Evolutionary conservation across 352 stramenopile species (phyloP).

Genomic region (Globisporangium irregulare): DNA sequence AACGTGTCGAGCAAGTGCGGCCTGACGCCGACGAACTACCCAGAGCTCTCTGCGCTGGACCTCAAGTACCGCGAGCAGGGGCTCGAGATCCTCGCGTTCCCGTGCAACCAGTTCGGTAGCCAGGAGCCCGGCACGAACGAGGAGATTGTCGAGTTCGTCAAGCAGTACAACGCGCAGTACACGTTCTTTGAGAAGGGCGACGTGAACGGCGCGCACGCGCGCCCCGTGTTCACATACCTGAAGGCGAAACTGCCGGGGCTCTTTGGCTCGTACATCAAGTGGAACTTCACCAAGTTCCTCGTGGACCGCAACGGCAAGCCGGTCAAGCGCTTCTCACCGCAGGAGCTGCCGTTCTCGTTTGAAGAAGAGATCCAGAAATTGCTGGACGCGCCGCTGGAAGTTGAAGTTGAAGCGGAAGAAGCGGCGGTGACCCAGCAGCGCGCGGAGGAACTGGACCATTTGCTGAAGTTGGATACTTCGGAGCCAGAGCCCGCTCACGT

Average conservation of each 20-base stretch:
- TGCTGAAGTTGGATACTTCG: not conserved
- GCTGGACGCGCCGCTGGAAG: slow-evolving; percentile 20
- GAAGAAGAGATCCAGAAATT: slow-evolving; percentile 31
- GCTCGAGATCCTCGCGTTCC: slow-evolving; percentile 37
- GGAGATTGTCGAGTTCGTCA: slow-evolving; percentile 45
- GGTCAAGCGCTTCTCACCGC: not conserved
- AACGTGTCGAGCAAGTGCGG: slow-evolving; percentile 37
- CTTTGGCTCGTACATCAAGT: slow-evolving; percentile 7
- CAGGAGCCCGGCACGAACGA: slow-evolving; percentile 51
- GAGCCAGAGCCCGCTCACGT: not conserved
- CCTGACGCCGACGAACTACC: slow-evolving; percentile 46
- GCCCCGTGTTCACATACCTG: slow-evolving; percentile 35
- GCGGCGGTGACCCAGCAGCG: not conserved
- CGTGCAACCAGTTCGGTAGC: slow-evolving; percentile 47
- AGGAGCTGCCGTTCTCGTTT: not conserved
- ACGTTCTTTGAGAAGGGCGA: slow-evolving; percentile 54
- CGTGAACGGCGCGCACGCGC: slow-evolving; percentile 35
- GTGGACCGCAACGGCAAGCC: not conserved
- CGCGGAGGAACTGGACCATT: not conserved
- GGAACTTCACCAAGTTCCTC: slow-evolving; percentile 1
- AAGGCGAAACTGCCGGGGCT: slow-evolving; percentile 16
- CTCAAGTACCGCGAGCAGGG: slow-evolving; percentile 24
- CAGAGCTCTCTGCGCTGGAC: slow-evolving; percentile 15
- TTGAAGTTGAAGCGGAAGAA: not conserved
- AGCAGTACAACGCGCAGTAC: slow-evolving; percentile 47